Evolutionary conservation across 495 filamentous ascomycete genomes (phyloP).

Genomic region (Neurospora terricola): DNA sequence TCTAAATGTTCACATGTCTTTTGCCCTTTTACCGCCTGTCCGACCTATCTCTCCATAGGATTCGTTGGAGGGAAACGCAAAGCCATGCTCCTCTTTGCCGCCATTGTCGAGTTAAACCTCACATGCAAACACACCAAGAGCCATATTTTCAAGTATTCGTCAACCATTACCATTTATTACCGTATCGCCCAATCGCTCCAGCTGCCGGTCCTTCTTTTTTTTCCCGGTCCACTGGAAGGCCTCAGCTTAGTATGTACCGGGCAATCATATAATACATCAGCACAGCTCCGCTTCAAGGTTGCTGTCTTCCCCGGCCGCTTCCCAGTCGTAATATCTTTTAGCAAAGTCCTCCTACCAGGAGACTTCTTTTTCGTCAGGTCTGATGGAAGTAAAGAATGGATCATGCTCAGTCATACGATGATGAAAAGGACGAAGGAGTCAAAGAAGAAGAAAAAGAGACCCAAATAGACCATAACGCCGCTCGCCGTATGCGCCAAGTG

Average conservation of each 20-base stretch:
- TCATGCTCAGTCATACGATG: background rate
- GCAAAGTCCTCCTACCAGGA: background rate
- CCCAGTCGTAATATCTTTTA: background rate
- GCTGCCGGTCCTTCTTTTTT: background rate
- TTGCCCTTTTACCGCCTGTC: too few species aligned
- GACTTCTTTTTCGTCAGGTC: background rate
- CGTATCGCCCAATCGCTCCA: background rate
- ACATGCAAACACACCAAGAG: too few species aligned
- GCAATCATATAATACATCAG: background rate
- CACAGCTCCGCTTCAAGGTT: background rate
- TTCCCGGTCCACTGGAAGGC: background rate
- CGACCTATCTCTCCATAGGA: too few species aligned
- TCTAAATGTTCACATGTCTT: too few species aligned
- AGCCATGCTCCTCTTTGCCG: too few species aligned
- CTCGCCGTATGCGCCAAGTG: background rate
- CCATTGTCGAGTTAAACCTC: too few species aligned
- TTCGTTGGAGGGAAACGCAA: too few species aligned
- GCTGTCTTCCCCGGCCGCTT: background rate
- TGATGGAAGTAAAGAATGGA: background rate
- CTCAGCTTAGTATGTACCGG: background rate
- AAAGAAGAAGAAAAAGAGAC: background rate
- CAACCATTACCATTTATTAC: background rate
- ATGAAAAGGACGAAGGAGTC: background rate
- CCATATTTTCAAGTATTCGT: background rate
- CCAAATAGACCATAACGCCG: background rate